Conservation (phyloP, 2,329 filamentous ascomycete genomes). For the Beauveria sp. region DNA sequence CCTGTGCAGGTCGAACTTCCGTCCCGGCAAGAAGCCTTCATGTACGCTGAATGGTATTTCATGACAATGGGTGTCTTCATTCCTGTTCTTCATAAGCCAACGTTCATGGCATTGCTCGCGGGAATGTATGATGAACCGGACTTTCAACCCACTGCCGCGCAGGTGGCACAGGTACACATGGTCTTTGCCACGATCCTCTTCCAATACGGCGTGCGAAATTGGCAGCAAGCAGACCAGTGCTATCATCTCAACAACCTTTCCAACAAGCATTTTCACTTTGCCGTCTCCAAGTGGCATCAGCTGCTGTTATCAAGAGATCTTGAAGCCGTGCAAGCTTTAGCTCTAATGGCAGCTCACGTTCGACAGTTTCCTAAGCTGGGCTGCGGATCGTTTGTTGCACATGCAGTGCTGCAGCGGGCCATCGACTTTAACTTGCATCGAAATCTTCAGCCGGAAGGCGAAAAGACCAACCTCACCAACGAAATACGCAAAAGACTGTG, state of each 20-base stretch:
- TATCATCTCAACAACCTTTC: constrained; percentile 54
- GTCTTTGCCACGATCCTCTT: constrained; percentile 71
- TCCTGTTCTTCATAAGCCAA: constrained; percentile 70
- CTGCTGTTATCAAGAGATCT: constrained; percentile 55
- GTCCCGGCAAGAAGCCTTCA: constrained; percentile 54
- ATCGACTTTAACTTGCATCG: constrained; percentile 71
- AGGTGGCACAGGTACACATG: constrained; percentile 69
- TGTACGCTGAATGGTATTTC: constrained; percentile 70
- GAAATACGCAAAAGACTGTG: constrained; percentile 73
- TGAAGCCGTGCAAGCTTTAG: constrained; percentile 63
- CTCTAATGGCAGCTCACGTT: constrained; percentile 63
- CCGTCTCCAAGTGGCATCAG: constrained; percentile 60
- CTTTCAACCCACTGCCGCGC: constrained; percentile 54
- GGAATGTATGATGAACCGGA: constrained; percentile 62
- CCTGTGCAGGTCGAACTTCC: constrained; percentile 54
- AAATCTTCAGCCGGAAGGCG: constrained; percentile 45
- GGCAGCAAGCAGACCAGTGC: constrained; percentile 45
- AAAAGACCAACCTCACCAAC: constrained; percentile 52
- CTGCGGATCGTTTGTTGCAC: constrained; percentile 61
- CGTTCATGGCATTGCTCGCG: constrained; percentile 57
- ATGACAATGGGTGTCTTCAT: constrained; percentile 62
- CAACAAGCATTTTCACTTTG: constrained; percentile 72
- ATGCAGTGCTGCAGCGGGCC: constrained; percentile 57
- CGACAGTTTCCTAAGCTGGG: constrained; percentile 75
- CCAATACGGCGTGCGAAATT: constrained; percentile 67